Conservation (phyloP, 2,329 filamentous ascomycete genomes). For the Fusarium verticillioides region DNA sequence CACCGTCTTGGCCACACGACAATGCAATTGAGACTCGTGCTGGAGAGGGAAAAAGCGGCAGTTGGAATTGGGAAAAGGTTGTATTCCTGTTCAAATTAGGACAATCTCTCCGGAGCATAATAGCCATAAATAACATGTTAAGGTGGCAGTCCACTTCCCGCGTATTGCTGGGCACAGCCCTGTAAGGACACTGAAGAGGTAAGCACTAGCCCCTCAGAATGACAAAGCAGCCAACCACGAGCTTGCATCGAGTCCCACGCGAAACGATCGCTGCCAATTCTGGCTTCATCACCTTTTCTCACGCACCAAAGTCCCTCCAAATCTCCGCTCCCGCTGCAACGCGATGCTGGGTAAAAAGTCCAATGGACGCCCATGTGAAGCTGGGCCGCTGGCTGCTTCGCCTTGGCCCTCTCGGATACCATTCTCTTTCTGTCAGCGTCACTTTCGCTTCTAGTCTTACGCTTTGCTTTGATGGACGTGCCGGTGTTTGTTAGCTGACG, state of each 20-base stretch:
- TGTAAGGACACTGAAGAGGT: neutral
- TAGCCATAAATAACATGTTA: neutral
- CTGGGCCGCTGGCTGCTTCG: neutral
- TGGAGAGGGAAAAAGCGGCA: neutral
- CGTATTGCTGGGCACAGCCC: neutral
- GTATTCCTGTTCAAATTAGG: neutral
- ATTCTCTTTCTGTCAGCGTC: slow-evolving; percentile 1
- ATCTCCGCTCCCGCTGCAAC: neutral
- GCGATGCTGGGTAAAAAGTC: neutral
- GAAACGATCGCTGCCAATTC: slow-evolving; percentile 14
- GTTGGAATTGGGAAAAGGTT: neutral
- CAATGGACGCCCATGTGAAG: neutral
- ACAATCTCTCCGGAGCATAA: neutral
- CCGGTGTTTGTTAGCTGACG: neutral
- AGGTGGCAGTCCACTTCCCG: neutral
- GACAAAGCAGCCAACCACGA: neutral
- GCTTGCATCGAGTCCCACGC: neutral
- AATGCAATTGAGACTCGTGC: neutral
- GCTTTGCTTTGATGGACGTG: slow-evolving; percentile 8
- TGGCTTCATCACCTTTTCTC: neutral
- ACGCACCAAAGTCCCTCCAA: slow-evolving; percentile 10
- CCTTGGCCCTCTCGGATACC: neutral
- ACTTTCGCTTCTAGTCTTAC: neutral
- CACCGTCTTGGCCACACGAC: neutral
- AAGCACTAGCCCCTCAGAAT: slow-evolving; percentile 18